Base-by-base conservation (phyloP, 305 asterid genomes). In the Fraxinus nigra region DNA sequence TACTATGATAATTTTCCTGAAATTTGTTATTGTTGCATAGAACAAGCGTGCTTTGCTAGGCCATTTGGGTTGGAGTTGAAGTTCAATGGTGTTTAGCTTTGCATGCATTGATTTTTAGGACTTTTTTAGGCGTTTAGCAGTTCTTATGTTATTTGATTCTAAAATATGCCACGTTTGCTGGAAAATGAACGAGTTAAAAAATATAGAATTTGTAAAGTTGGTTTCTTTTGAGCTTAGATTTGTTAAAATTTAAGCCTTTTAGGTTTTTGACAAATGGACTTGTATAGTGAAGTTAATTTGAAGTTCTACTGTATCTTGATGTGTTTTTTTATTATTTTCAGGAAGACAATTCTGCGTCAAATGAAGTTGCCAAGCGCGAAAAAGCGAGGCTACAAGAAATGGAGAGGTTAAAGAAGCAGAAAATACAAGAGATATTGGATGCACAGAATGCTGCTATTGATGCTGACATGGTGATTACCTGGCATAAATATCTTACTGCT, bases 331-430 rank as follows among this genome's bases (percentile, higher is more conserved):
- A 33, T 54, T 76, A 48, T 18, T 26, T 83, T 81, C 86, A 93
- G 97, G 97, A 94, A 51, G 92, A 85, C 20, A 89, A 86, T 70
- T 87, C 38, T 43, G 78, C 63, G 79, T 79, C 87, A 63, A 87
- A 84, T 85, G 95, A 85, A 83, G 76, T 91, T 54, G 87, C 92
- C 9, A 93, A 94, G 89, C 98, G 95, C 46, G 99, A 96, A 84
- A 96, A 80, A 75, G 86, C 88, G 11, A 87, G 98, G 87, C 89
- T 94, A 20, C 92, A 85, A 63, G 95, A 96, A 38, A 86, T 89
- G 92, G 85, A 87, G 70, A 84, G 77, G 83, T 59, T 88, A 84
- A 89, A 89, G 86, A 87, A 83, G 81, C 88, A 86, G 81, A 89
- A 89, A 76, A 85, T 89, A 78, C 92, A 87, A 82, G 91, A 86